A percentile compares a stretch with the other conserved stretches of the same genome.
Conservation (phyloP, 768 basidiomycete species). For the Cystoderma amianthinum region DNA sequence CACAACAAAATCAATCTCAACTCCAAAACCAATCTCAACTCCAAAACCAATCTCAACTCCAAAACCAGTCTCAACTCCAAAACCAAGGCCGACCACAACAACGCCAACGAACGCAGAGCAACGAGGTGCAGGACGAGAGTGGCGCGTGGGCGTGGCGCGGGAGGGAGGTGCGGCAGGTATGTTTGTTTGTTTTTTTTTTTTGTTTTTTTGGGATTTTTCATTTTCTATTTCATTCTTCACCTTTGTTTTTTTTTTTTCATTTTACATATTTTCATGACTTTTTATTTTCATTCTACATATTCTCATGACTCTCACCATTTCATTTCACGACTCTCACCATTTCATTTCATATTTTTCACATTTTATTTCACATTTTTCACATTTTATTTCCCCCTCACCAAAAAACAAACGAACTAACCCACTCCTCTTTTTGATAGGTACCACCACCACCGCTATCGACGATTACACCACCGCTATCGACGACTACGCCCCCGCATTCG, state of each 20-base stretch:
- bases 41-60: background rate
- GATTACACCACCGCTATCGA: no score
- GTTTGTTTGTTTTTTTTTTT: no score
- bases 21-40: background rate
- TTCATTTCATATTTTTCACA: background rate
- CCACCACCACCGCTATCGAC: no score
- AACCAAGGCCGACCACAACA: background rate
- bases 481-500: no score
- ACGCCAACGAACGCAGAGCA: conserved; percentile 7
- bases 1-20: no score
- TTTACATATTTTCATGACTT: background rate
- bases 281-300: background rate
- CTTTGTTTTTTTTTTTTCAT: background rate
- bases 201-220: no score
- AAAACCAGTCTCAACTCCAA: background rate
- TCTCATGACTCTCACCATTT: background rate
- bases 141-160: conserved; percentile 17
- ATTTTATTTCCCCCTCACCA: no score
- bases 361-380: no score
- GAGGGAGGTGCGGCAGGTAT: no score
- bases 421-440: no score
- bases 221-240: background rate
- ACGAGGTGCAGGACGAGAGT: conserved; percentile 20
- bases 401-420: no score
- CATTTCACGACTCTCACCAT: background rate